A percentile compares a stretch with the other conserved stretches of the same genome.
These are phyloP conservation scores for Porcisia hertigi DNA, from an alignment of 208 protist genomes.

Conservation along the genomic window DNA sequence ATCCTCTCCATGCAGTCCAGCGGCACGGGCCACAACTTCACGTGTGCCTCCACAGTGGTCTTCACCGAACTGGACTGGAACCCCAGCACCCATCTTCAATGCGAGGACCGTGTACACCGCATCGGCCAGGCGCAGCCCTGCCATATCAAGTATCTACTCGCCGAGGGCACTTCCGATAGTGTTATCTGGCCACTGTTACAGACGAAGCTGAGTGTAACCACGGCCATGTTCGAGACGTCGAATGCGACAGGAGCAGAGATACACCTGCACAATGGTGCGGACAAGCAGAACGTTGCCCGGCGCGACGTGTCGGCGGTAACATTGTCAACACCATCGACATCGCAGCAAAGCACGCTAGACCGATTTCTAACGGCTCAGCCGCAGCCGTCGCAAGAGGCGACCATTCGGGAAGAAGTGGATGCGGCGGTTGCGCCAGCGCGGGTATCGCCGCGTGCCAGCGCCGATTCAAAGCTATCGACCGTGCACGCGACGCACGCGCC, in stretches of 20 bases:
- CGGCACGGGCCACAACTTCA: constrained; percentile 96
- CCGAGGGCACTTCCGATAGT: constrained; percentile 88
- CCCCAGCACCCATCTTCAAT: constrained; percentile 95
- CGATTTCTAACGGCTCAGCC: constrained; percentile 34
- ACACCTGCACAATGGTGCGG: constrained; percentile 37
- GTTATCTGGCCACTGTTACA: constrained; percentile 92
- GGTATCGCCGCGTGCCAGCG: background rate
- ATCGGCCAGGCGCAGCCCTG: constrained; percentile 93
- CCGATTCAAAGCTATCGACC: background rate
- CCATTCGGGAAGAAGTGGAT: background rate
- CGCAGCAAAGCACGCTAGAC: constrained; percentile 54
- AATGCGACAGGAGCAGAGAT: constrained; percentile 20
- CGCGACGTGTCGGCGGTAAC: constrained; percentile 31
- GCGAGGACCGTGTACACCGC: constrained; percentile 96
- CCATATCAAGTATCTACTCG: constrained; percentile 93
- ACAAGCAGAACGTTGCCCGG: constrained; percentile 46
- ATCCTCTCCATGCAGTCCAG: constrained; percentile 95
- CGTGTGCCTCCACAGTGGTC: constrained; percentile 92
- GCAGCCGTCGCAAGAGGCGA: constrained; percentile 1
- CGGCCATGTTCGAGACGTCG: constrained; percentile 67
- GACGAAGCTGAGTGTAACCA: constrained; percentile 83
- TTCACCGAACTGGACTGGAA: constrained; percentile 98
- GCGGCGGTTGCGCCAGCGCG: background rate
- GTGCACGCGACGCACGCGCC: background rate
- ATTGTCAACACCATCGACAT: constrained; percentile 13